Conservation (phyloP, 83 land plant species). For the Picea abies region DNA sequence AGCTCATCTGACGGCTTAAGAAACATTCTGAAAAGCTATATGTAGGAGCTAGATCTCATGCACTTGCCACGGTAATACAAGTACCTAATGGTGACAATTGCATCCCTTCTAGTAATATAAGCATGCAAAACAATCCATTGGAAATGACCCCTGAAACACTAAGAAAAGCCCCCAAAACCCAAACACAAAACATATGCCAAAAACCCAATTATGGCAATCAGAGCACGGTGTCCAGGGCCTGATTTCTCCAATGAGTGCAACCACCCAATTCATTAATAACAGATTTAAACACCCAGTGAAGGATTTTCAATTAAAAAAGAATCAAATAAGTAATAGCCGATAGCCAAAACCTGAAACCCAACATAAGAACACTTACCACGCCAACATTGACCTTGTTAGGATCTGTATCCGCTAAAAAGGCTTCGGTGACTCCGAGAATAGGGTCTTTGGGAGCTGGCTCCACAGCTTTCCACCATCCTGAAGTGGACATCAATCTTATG, state of each 20-base stretch:
- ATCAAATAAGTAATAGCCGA: not conserved
- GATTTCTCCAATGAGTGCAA: not conserved
- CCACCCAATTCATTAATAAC: not conserved
- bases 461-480: constrained; percentile 73
- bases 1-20: not conserved
- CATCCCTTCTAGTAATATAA: no score
- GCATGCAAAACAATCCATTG: no score
- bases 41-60: not conserved
- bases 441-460: constrained; percentile 91
- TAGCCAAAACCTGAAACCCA: not conserved
- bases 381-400: constrained; percentile 88
- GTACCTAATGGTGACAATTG: no score
- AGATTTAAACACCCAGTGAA: not conserved
- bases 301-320: not conserved
- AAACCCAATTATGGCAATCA: no score
- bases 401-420: constrained; percentile 76
- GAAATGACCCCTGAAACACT: no score
- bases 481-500: constrained; percentile 23
- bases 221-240: no score
- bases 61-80: no score
- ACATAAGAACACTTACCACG: constrained; percentile 53
- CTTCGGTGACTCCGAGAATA: constrained; percentile 91
- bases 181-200: no score
- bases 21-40: not conserved
- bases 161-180: no score